phyloP scores from a whole-genome alignment of 805 yeast species.

The Cyberlindnera americana region DNA sequence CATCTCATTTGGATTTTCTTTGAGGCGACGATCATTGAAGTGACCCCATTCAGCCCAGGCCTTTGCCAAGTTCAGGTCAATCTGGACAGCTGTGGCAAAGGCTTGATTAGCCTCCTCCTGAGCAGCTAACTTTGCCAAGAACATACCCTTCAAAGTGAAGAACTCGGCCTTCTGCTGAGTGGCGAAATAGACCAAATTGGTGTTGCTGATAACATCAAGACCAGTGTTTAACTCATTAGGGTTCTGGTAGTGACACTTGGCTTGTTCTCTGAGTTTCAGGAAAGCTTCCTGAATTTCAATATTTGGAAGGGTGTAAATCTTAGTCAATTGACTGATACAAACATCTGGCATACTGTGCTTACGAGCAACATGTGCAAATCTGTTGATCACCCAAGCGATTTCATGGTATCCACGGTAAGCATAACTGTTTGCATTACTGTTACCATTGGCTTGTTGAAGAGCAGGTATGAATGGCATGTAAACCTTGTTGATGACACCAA shows the following conservation, averaged over 20 bases:
- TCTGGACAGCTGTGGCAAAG: slow-evolving; percentile 95
- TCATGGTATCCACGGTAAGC: slow-evolving; percentile 98
- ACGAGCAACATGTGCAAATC: slow-evolving; percentile 98
- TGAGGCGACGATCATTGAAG: slow-evolving; percentile 84
- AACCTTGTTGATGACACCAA: slow-evolving; percentile 90
- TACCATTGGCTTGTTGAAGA: slow-evolving; percentile 65
- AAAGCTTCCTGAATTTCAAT: slow-evolving; percentile 98
- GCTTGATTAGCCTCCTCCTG: slow-evolving; percentile 97
- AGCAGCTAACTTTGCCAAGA: slow-evolving; percentile 83
- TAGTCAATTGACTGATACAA: slow-evolving; percentile 86
- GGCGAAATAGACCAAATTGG: slow-evolving; percentile 92
- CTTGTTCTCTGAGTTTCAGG: slow-evolving; percentile 92
- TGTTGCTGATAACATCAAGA: slow-evolving; percentile 92
- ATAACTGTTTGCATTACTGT: slow-evolving; percentile 77
- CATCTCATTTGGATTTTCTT: slow-evolving; percentile 77
- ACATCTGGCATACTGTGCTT: slow-evolving; percentile 97
- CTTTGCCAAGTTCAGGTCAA: slow-evolving; percentile 88
- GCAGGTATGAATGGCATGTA: slow-evolving; percentile 91
- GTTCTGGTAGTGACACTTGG: slow-evolving; percentile 94
- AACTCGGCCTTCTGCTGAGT: slow-evolving; percentile 98
- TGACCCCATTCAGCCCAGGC: slow-evolving; percentile 99
- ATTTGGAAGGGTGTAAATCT: slow-evolving; percentile 93
- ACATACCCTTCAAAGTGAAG: slow-evolving; percentile 97
- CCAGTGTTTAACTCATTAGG: slow-evolving; percentile 91
- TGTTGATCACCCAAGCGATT: slow-evolving; percentile 96